These are phyloP conservation scores for Pseudopediastrum boryanum DNA, from an alignment of 139 green algal genomes.

Conservation along the genomic window DNA sequence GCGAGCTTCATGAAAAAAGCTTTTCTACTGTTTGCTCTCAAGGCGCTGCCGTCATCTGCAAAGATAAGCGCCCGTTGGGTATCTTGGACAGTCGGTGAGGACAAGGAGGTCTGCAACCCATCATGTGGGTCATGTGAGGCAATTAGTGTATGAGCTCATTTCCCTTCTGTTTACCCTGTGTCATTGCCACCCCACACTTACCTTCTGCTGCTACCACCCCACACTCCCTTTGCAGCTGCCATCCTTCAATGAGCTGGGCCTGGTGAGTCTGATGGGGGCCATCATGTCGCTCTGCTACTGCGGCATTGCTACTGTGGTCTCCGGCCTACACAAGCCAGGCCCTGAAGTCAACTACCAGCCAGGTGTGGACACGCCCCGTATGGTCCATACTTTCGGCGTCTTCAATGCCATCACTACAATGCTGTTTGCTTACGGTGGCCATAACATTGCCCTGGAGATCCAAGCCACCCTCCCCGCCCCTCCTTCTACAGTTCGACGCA, in stretches of 20 bases:
- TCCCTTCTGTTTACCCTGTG: too few relatives aligned
- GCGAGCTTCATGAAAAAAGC: too few relatives aligned
- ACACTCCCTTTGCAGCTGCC: constrained; percentile 39
- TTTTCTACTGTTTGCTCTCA: too few relatives aligned
- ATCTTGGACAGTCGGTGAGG: too few relatives aligned
- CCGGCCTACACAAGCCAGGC: not conserved
- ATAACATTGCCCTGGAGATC: constrained; percentile 57
- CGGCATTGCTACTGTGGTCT: constrained; percentile 49
- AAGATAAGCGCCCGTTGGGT: too few relatives aligned
- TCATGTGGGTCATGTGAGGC: too few relatives aligned
- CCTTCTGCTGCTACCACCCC: not conserved
- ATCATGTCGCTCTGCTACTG: constrained; percentile 56
- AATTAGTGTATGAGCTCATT: too few relatives aligned
- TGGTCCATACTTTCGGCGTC: constrained; percentile 44
- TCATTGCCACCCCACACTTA: not conserved
- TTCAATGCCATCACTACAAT: constrained; percentile 61
- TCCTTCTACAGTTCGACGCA: constrained; percentile 1
- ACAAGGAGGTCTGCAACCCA: too few relatives aligned
- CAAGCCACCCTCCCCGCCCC: constrained; percentile 46
- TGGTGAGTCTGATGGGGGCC: constrained; percentile 42
- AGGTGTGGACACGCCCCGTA: not conserved
- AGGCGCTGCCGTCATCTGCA: too few relatives aligned
- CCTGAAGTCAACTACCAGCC: constrained; percentile 22
- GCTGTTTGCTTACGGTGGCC: constrained; percentile 55
- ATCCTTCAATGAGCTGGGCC: constrained; percentile 42